These are phyloP conservation scores for Talaromyces nanjingensis DNA, from an alignment of 495 filamentous ascomycete genomes.

Conservation along the genomic window DNA sequence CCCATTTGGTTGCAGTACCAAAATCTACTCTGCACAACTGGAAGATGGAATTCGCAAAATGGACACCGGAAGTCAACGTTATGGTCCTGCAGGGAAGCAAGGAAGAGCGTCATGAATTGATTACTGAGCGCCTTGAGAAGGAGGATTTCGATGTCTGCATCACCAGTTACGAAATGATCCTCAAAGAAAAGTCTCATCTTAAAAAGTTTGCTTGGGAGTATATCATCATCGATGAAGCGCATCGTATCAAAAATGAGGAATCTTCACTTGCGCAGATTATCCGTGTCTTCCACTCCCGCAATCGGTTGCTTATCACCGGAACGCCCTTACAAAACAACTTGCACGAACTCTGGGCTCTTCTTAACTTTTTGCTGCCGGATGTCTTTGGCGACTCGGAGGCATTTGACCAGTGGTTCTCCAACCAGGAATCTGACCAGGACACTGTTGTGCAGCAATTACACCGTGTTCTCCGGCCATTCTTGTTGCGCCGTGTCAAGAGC, in stretches of 20 bases:
- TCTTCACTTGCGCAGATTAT: slow-evolving; percentile 96
- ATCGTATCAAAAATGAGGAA: slow-evolving; percentile 99
- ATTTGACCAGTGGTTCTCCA: slow-evolving; percentile 98
- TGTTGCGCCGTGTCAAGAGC: slow-evolving; percentile 93
- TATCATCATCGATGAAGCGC: slow-evolving; percentile 98
- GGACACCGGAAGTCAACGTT: slow-evolving; percentile 94
- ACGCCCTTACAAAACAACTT: slow-evolving; percentile 98
- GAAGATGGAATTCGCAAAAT: slow-evolving; percentile 87
- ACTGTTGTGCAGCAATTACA: slow-evolving; percentile 97
- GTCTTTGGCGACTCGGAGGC: slow-evolving; percentile 96
- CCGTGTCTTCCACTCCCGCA: slow-evolving; percentile 91
- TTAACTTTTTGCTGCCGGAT: slow-evolving; percentile 95
- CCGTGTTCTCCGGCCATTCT: slow-evolving; percentile 84
- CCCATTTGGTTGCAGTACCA: slow-evolving; percentile 90
- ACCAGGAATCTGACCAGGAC: slow-evolving; percentile 83
- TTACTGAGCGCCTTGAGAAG: slow-evolving; percentile 82
- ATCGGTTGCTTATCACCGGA: slow-evolving; percentile 91
- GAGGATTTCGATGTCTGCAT: slow-evolving; percentile 93
- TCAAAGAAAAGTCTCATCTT: slow-evolving; percentile 88
- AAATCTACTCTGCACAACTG: slow-evolving; percentile 99
- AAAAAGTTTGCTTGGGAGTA: slow-evolving; percentile 99
- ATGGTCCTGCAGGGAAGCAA: slow-evolving; percentile 93
- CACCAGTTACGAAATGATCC: slow-evolving; percentile 95
- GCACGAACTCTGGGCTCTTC: slow-evolving; percentile 96
- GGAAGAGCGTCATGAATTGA: slow-evolving; percentile 81